phyloP scores from a whole-genome alignment of 1,284 basidiomycete species.

The Microbotryomycetes sp. region DNA sequence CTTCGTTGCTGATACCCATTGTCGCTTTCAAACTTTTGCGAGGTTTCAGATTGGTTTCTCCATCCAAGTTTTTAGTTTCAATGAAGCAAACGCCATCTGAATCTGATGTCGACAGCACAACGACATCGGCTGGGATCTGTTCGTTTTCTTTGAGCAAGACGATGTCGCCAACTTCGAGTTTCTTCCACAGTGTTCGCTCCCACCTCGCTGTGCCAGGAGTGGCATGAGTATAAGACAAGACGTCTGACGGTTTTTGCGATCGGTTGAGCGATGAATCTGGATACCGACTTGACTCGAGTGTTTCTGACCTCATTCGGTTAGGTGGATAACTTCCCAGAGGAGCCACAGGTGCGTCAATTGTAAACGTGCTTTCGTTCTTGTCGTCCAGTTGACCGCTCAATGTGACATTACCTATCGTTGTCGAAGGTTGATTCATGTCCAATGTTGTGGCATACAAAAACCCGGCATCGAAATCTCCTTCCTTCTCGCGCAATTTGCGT shows the following conservation, averaged over 20 bases:
- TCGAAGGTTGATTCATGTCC: slow-evolving; percentile 8
- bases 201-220: slow-evolving; percentile 69
- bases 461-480: slow-evolving; percentile 56
- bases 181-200: slow-evolving; percentile 98
- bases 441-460: slow-evolving; percentile 32
- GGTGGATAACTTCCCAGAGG: slow-evolving; percentile 10
- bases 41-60: slow-evolving; percentile 92
- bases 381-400: slow-evolving; percentile 6
- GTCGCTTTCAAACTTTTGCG: slow-evolving; percentile 73
- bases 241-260: slow-evolving; percentile 51
- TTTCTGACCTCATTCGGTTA: slow-evolving; percentile 7
- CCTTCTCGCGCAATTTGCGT: slow-evolving; percentile 71
- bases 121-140: slow-evolving; percentile 89
- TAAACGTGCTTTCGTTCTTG: slow-evolving; percentile 30
- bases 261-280: slow-evolving; percentile 3
- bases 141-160: slow-evolving; percentile 87
- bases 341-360: slow-evolving; percentile 7
- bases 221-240: slow-evolving; percentile 68
- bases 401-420: background rate
- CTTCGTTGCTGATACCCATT: slow-evolving; percentile 68
- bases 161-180: slow-evolving; percentile 94
- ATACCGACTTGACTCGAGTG: slow-evolving; percentile 9
- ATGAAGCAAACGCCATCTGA: slow-evolving; percentile 45
- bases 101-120: slow-evolving; percentile 64
- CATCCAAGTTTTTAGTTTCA: slow-evolving; percentile 61